Evolutionary conservation across 306 rosid genomes (phyloP).

Genomic region (Rubus parviflorus): DNA sequence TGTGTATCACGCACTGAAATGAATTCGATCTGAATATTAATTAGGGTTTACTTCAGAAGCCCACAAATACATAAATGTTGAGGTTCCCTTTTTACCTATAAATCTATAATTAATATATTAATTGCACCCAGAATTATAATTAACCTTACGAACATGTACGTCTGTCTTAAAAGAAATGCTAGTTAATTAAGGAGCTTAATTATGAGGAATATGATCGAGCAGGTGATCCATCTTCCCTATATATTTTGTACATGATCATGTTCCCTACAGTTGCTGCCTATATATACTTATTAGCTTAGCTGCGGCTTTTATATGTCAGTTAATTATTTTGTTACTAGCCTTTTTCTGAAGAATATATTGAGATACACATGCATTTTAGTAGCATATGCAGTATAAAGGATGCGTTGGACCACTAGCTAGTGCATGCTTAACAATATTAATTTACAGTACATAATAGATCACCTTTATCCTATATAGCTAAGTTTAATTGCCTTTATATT

Average conservation of each 20-base stretch:
- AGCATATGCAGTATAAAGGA: too few species aligned
- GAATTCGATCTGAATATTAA: not conserved
- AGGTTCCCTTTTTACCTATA: not conserved
- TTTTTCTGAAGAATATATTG: too few species aligned
- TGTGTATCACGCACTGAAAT: not conserved
- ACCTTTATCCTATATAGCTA: too few species aligned
- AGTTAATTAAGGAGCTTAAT: not conserved
- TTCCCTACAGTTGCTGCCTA: not conserved
- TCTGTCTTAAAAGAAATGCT: not conserved
- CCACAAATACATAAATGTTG: not conserved
- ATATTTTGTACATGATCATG: not conserved
- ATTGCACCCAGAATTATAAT: not conserved
- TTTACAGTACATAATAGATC: too few species aligned
- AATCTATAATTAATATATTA: too few species aligned
- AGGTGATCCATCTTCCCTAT: conserved; percentile 1
- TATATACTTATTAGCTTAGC: not conserved
- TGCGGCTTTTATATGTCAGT: not conserved
- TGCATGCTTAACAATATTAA: too few species aligned
- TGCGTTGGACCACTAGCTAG: too few species aligned
- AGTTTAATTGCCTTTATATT: too few species aligned
- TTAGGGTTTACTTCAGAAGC: not conserved
- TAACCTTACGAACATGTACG: not conserved
- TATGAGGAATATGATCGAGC: not conserved
- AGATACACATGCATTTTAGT: too few species aligned
- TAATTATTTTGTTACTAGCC: not conserved